Evolutionary conservation across 2,329 filamentous ascomycete species (phyloP), one percentile per base, ranked within the genome.

Genomic region (Thielaviopsis populi): DNA sequence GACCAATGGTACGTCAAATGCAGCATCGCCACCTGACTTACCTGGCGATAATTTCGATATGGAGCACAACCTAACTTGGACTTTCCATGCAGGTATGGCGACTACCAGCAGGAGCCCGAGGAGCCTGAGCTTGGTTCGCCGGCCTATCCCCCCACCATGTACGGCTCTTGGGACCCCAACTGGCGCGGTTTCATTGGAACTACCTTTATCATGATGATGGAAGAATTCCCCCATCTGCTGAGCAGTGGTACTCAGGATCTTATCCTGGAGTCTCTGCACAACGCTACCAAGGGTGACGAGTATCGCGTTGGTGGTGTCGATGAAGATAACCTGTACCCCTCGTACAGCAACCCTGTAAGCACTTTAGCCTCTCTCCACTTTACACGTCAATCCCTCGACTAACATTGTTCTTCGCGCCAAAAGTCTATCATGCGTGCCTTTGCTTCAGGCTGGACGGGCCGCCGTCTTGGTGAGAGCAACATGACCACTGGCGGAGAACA

Each of bases 111-210:
- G 33, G 75, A 80, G 50, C 79, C 80, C 0, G 81, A 85, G 67
- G 78, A 85, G 69, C 83, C 83, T 0, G 77, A 76, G 1, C 78
- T 85, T 3, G 82, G 81, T 19, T 78, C 75, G 1, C 62, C 72
- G 1, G 71, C 73, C 17, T 85, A 85, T 67, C 75, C 76, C 1
- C 70, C 75, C n/a, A 69, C 71, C 3, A 80, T 81, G 41, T 83
- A 84, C 69, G 75, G 78, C 63, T 77, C 78, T 0, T 85, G 81
- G 79, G 83, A 85, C 67, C 82, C 82, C 1, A 85, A 86, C 66
- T 85, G 83, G 83, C 75, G 83, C 60, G 83, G 82, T 0, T 85
- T 86, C 64, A 75, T 85, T 41, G 81, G 81, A 13, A 83, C 81
- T 0, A 78, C 80, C 0, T 75, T 85, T 15, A 78, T 85, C 30